Base-by-base conservation (phyloP, 1,139 yeast species). In the Candida sanyaensis region DNA sequence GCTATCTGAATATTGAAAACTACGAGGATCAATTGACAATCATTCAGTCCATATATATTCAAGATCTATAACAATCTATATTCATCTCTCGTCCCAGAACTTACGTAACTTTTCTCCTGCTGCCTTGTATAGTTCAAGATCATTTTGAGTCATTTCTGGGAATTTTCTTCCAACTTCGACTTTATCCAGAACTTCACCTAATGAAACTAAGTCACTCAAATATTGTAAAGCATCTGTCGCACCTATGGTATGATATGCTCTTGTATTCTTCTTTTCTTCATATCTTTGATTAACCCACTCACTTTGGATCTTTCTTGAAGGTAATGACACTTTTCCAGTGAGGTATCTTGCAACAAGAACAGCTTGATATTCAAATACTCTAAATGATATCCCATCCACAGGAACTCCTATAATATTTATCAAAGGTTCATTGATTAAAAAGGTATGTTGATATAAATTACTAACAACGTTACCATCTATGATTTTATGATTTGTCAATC, bases 311-410 rank as follows among this genome's bases (percentile, higher is more conserved):
- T 51, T 42, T 17, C 56, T 45, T 8, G 65, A 43, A 4, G 78
- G 78, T 47, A 71, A 50, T 5, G 52, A 40, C 10, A 69, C 55
- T 38, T 61, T 64, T 1, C 74, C 75, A 0, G 71, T 59, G n/a
- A 73, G 52, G 48, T 58, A 73, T 31, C 74, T 54, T 45, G 75
- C 46, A 0, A 72, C 62, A 12, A 69, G 51, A 2, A 74, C 60
- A 2, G 78, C 73, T 54, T 74, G 79, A 48, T 60, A 73, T 52
- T 74, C 78, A 54, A 74, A 74, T 0, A 70, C 78, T 40, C 79
- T 48, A 48, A 68, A 63, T 2, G 73, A 66, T 6, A 69, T 57
- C 1, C 68, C 78, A 59, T 74, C 78, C 4, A 71, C 62, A 10
- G 78, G 78, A 2, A 73, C 68, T 9, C 80, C 80, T 29, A 75